These are phyloP conservation scores for Ophiocordyceps sinensis DNA, from an alignment of 2,329 filamentous ascomycete species.

Conservation along the genomic window DNA sequence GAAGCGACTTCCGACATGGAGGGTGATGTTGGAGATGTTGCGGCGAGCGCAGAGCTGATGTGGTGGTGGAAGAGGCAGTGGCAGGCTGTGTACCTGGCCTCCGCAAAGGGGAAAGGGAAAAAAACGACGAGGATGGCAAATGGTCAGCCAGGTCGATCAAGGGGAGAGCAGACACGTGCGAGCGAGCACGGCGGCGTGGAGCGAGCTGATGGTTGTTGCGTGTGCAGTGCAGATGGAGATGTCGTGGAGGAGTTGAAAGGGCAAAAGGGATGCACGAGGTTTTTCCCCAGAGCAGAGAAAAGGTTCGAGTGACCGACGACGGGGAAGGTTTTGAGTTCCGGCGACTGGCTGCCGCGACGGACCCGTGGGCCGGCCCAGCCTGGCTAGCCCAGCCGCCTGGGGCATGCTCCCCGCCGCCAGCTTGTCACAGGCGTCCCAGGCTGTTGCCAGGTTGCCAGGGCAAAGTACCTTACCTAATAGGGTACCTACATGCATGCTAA, in stretches of 20 bases:
- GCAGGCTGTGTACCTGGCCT: slow-evolving; percentile 22
- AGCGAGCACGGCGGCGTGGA: slow-evolving; percentile 14
- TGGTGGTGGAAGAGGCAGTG: slow-evolving; percentile 7
- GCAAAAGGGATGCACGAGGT: slow-evolving; percentile 19
- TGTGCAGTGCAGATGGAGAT: slow-evolving; percentile 6
- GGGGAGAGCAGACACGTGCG: slow-evolving; percentile 13
- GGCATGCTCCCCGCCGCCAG: too few relatives aligned
- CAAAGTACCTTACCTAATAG: too few relatives aligned
- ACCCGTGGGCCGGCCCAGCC: slow-evolving; percentile 3
- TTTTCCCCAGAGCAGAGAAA: slow-evolving; percentile 22
- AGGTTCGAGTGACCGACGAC: slow-evolving; percentile 21
- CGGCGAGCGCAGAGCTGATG: slow-evolving; percentile 7
- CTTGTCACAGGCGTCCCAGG: too few relatives aligned
- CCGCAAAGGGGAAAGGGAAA: slow-evolving; percentile 9
- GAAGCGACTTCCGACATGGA: slow-evolving; percentile 91
- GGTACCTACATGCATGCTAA: too few relatives aligned
- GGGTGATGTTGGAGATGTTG: slow-evolving; percentile 19
- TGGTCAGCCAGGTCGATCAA: slow-evolving; percentile 13
- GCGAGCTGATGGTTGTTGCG: slow-evolving; percentile 10
- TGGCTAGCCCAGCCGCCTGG: slow-evolving; percentile 15
- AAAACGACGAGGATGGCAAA: slow-evolving; percentile 9
- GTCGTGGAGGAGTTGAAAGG: slow-evolving; percentile 8
- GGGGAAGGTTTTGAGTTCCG: slow-evolving; percentile 20
- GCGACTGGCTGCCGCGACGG: slow-evolving; percentile 13
- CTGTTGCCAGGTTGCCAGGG: too few relatives aligned